These are phyloP conservation scores for Letharia lupina DNA, from an alignment of 495 filamentous ascomycete genomes.

Conservation along the genomic window DNA sequence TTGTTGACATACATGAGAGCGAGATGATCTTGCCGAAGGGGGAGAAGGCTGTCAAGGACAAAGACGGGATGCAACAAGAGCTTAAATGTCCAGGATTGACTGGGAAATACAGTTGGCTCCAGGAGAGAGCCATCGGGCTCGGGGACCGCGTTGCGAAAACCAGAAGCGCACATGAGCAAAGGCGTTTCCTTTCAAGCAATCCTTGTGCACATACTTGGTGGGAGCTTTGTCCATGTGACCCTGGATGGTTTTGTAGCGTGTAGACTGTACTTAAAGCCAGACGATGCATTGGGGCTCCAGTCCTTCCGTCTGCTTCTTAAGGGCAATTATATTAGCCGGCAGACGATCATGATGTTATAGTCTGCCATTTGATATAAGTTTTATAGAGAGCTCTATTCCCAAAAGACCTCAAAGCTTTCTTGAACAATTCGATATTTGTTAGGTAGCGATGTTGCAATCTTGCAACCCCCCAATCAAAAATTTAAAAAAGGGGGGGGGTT, in stretches of 20 bases:
- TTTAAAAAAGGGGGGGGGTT: too few species aligned
- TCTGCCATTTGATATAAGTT: too few species aligned
- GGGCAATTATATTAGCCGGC: too few species aligned
- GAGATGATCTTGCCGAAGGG: constrained; percentile 21
- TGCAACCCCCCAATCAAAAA: too few species aligned
- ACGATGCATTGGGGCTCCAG: not conserved
- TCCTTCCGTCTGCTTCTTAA: too few species aligned
- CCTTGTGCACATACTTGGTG: not conserved
- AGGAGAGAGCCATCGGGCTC: not conserved
- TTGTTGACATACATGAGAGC: constrained; percentile 63
- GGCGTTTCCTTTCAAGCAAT: not conserved
- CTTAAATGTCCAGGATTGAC: not conserved
- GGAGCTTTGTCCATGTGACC: not conserved
- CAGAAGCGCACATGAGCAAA: not conserved
- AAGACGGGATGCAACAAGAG: not conserved
- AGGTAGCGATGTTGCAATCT: too few species aligned
- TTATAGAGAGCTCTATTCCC: too few species aligned
- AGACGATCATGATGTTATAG: too few species aligned
- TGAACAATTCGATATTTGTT: too few species aligned
- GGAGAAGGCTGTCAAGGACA: not conserved
- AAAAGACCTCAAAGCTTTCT: too few species aligned
- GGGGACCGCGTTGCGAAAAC: not conserved
- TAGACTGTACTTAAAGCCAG: not conserved
- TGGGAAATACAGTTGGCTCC: not conserved
- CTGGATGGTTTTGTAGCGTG: not conserved